phyloP scores from a whole-genome alignment of 1,139 yeast genomes.

The Candida frijolesensis region DNA sequence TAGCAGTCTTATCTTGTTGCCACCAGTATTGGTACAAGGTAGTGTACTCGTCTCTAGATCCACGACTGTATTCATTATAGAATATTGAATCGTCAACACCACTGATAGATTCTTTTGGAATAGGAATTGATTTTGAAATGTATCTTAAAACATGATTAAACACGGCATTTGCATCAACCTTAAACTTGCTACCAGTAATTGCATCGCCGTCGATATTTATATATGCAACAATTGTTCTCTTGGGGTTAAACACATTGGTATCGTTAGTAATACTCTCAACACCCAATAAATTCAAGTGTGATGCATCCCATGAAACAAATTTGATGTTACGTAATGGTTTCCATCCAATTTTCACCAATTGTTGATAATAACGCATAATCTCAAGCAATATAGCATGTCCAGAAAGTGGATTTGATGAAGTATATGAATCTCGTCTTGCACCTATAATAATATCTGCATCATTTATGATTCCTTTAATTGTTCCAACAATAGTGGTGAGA shows the following conservation, averaged over 20 bases:
- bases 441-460: constrained; percentile 49
- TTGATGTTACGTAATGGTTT: constrained; percentile 45
- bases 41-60: constrained; percentile 24
- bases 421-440: constrained; percentile 43
- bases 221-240: constrained; percentile 35
- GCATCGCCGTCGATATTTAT: constrained; percentile 46
- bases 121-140: constrained; percentile 37
- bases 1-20: constrained; percentile 33
- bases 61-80: constrained; percentile 1
- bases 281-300: constrained; percentile 38
- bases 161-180: constrained; percentile 40
- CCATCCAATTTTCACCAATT: constrained; percentile 42
- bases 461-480: constrained; percentile 40
- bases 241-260: constrained; percentile 21
- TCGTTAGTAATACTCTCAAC: constrained; percentile 29
- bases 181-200: constrained; percentile 40
- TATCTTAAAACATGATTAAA: constrained; percentile 34
- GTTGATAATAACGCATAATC: constrained; percentile 40
- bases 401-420: constrained; percentile 40
- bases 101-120: constrained; percentile 29
- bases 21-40: constrained; percentile 42
- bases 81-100: constrained; percentile 11
- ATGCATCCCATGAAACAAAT: constrained; percentile 49
- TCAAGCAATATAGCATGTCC: constrained; percentile 46
- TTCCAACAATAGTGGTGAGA: constrained; percentile 38